A percentile compares a stretch with the other conserved stretches of the same genome.
Conservation (phyloP, 139 green algal species). For the Desmodesmus armatus region DNA sequence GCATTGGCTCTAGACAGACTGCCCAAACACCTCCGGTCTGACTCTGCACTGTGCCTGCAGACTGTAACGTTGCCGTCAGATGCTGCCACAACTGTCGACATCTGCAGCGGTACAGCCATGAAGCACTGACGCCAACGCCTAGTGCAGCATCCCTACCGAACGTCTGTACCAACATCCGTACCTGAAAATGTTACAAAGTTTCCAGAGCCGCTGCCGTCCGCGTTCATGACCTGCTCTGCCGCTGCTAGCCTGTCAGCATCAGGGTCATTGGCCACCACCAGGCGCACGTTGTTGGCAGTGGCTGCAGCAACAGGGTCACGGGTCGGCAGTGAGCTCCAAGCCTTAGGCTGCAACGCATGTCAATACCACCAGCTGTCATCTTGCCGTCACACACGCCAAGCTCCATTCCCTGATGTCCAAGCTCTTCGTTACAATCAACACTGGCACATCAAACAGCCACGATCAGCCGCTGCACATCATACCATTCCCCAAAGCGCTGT, state of each 20-base stretch:
- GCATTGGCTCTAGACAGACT: too few relatives aligned
- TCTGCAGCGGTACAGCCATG: too few relatives aligned
- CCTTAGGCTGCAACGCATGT: background rate
- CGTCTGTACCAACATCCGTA: too few relatives aligned
- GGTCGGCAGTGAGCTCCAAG: too few relatives aligned
- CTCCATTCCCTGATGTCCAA: too few relatives aligned
- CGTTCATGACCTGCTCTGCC: conserved; percentile 53
- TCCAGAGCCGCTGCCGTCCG: conserved; percentile 15
- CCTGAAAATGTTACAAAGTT: conserved; percentile 70
- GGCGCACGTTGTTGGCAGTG: conserved; percentile 37
- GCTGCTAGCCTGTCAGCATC: conserved; percentile 78
- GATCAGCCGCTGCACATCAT: conserved; percentile 40
- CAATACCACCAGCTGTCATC: background rate
- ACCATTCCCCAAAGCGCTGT: too few relatives aligned
- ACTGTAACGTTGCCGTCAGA: too few relatives aligned
- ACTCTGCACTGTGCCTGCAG: too few relatives aligned
- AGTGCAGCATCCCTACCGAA: background rate
- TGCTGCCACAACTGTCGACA: too few relatives aligned
- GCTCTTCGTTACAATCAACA: too few relatives aligned
- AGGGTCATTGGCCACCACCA: conserved; percentile 85
- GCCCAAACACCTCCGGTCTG: too few relatives aligned
- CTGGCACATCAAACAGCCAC: too few relatives aligned
- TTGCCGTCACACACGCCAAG: background rate
- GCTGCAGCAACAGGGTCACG: conserved; percentile 46
- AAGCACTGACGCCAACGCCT: background rate